A percentile compares a stretch with the other conserved stretches of the same genome.
Evolutionary conservation across 2,329 filamentous ascomycete genomes (phyloP).

Genomic region (Uncinocarpus reesii): DNA sequence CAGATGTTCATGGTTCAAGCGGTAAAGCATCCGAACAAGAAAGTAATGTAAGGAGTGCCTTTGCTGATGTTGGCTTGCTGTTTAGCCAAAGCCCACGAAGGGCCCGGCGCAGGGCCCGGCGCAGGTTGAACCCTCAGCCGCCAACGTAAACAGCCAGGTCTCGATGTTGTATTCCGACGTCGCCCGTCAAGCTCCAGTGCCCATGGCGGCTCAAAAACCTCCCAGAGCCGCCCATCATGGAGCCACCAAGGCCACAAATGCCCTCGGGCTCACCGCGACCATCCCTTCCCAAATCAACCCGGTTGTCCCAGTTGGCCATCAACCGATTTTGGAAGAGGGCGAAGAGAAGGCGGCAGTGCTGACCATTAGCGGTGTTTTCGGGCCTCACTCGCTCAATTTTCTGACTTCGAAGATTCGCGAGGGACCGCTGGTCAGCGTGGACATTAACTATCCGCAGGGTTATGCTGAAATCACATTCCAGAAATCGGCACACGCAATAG

Average conservation of each 20-base stretch:
- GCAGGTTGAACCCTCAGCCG: not conserved
- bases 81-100: not conserved
- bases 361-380: constrained; percentile 20
- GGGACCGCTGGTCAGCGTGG: constrained; percentile 33
- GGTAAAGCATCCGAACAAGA: constrained; percentile 13
- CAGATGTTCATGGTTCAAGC: constrained; percentile 17
- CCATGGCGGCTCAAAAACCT: not conserved
- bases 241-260: not conserved
- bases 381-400: constrained; percentile 18
- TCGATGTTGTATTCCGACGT: constrained; percentile 5
- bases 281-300: constrained; percentile 8
- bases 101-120: not conserved
- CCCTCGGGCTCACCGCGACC: not conserved
- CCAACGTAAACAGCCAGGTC: not conserved
- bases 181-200: not conserved
- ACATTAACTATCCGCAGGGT: constrained; percentile 23
- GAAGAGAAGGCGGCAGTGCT: constrained; percentile 25
- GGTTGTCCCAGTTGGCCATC: constrained; percentile 6
- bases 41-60: not conserved
- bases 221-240: not conserved
- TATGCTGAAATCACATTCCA: constrained; percentile 32
- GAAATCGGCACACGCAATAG: constrained; percentile 28
- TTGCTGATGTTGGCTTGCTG: not conserved
- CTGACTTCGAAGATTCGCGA: constrained; percentile 31
- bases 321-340: not conserved